Base-by-base conservation (phyloP, 2,329 filamentous ascomycete genomes). In the Cordyceps tenuipes region DNA sequence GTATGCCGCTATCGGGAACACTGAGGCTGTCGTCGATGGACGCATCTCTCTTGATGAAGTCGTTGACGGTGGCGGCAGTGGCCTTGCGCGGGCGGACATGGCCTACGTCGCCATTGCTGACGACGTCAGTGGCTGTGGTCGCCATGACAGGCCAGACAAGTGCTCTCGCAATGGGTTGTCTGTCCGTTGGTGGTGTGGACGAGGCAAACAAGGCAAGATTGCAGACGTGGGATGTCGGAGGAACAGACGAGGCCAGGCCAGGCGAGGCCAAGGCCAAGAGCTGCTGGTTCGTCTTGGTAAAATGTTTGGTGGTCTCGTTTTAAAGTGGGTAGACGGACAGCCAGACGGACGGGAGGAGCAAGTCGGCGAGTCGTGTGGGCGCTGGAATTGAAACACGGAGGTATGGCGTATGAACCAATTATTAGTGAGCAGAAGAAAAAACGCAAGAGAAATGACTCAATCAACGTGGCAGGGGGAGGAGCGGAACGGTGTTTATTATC, bases 1-100 rank as follows among this genome's bases (percentile, higher is more conserved):
- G 68, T 4, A 67, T 64, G 36, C n/a, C n/a, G n/a, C 73, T 76
- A 41, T 75, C 73, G 17, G 68, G 66, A 3, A 66, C 59, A 26
- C 77, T 70, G 17, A 71, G 66, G 56, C 70, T 71, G 58, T 75
- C 71, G 59, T 61, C 67, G n/a, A 71, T 67, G 21, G 69, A 65
- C 10, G 75, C 75, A 12, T 68, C 68, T 51, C 71, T 72, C 62
- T 75, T 76, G 49, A 77, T 68, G 57, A 7, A 29, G 4, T 6
- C 29, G 29, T 29, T 6, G 29, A 75, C 10, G 3, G 47, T 6
- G 39, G 31, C 36, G 17, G 21, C 21, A 15, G 50, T 3, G 74
- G 71, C 75, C 64, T 81, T 82, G 63, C 77, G 76, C 26, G 78
- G 76, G 10, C 79, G 78, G 59, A 80, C 66, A 57, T 39, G 9